phyloP scores from a whole-genome alignment of 495 filamentous ascomycete genomes.

The Penicillium turbatum region DNA sequence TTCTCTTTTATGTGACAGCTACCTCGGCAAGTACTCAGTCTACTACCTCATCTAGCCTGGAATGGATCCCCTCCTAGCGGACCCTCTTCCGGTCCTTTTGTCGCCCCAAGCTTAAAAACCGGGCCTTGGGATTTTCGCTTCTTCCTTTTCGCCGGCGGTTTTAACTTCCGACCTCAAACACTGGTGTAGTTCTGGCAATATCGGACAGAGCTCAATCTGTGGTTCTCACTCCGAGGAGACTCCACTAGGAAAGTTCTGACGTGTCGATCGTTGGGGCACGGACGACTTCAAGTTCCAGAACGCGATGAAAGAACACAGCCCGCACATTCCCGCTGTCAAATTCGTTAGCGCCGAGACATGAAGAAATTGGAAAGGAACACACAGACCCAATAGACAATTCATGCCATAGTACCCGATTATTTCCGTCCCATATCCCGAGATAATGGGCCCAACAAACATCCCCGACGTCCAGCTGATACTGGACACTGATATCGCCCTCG shows the following conservation, averaged over 20 bases:
- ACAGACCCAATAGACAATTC: conserved; percentile 23
- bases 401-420: conserved; percentile 28
- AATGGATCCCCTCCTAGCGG: not conserved
- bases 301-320: conserved; percentile 2
- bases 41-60: not conserved
- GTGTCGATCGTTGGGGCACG: conserved; percentile 6
- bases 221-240: not conserved
- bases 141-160: not conserved
- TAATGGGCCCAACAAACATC: conserved; percentile 29
- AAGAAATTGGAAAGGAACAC: not conserved
- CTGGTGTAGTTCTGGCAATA: not conserved
- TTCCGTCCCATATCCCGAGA: conserved; percentile 29
- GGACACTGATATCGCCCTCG: conserved; percentile 25
- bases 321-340: conserved; percentile 9
- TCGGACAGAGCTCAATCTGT: not conserved
- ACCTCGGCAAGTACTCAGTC: not conserved
- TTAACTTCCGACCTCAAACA: not conserved
- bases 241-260: not conserved
- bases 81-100: not conserved
- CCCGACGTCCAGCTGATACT: conserved; percentile 30
- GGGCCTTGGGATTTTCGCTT: not conserved
- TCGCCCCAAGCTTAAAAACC: not conserved
- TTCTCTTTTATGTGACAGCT: not conserved
- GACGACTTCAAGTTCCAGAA: conserved; percentile 8
- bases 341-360: not conserved